Base-by-base conservation (phyloP, 495 filamentous ascomycete species). In the Penicillium samsonianum region DNA sequence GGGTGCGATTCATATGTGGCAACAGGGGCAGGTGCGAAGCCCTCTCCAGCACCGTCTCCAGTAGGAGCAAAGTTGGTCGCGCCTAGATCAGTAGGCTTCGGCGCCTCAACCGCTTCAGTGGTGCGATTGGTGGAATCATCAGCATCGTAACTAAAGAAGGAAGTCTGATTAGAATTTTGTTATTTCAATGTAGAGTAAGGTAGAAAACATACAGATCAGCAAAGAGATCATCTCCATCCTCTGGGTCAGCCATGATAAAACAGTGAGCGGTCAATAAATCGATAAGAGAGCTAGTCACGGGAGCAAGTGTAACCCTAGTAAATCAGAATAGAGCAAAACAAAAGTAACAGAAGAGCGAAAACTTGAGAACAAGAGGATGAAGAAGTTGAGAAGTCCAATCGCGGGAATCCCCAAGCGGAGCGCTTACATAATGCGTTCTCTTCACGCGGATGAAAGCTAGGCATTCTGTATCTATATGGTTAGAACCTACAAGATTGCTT, bases 161-260 rank as follows among this genome's bases (percentile, higher is more conserved):
- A 49, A 25, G 49, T 17, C 31, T n/a, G 5, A 37, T 62, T 33
- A 61, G 63, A 51, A 25, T 22, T 26, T 22, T 12, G 9, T 65
- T n/a, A 16, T 40, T n/a, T 50, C 45, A 5, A 46, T 19, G 14
- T 47, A 35, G 1, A 8, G 26, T 33, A 8, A 47, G 25, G 30
- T 50, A 22, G 47, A 43, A 25, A 23, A 55, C 91, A 71, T 81
- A 98, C 94, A 98, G 84, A 78, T 98, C 94, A 61, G 92, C 94
- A 72, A 98, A 98, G 67, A 98, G 88, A 82, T 98, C 94, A 66
- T 98, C 95, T 50, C 98, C 95, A 61, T 92, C 91, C 71, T 95
- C 92, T 47, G 84, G 83, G 70, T 96, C 92, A 23, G 91, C 84
- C 91, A 96, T 96, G 55, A 37, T 67, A 26, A 35, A 20, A 54